A percentile compares a stretch with the other conserved stretches of the same genome.
These are phyloP conservation scores for Hippophae rhamnoides DNA, from an alignment of 306 rosid species.

Conservation along the genomic window DNA sequence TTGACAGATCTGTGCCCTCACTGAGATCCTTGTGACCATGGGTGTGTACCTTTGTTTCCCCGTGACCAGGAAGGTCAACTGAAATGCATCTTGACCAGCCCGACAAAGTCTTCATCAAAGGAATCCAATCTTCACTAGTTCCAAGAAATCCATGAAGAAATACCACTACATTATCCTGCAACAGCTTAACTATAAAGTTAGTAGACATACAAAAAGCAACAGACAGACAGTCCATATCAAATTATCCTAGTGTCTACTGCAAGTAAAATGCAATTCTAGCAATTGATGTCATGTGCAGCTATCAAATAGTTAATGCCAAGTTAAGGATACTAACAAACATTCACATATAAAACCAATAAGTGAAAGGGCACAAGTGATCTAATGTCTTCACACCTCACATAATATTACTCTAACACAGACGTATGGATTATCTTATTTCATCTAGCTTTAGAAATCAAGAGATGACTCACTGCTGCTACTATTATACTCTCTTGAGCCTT, in stretches of 20 bases:
- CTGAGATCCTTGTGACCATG: conserved; percentile 19
- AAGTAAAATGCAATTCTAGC: neutral
- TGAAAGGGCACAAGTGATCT: too few species aligned
- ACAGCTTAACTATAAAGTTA: conserved; percentile 27
- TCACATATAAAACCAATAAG: too few species aligned
- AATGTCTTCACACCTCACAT: too few species aligned
- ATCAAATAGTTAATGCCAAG: neutral
- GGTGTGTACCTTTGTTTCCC: conserved; percentile 42
- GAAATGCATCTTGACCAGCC: conserved; percentile 79
- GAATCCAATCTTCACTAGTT: conserved; percentile 78
- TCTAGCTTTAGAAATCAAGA: too few species aligned
- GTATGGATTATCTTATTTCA: too few species aligned
- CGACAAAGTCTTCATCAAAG: conserved; percentile 71
- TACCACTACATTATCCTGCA: conserved; percentile 62
- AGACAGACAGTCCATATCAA: conserved; percentile 5
- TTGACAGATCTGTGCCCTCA: conserved; percentile 36
- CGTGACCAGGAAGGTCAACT: conserved; percentile 89
- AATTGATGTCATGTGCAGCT: neutral
- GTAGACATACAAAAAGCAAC: conserved; percentile 15
- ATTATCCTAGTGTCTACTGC: neutral
- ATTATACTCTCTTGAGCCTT: too few species aligned
- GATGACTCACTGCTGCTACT: too few species aligned
- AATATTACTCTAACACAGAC: too few species aligned
- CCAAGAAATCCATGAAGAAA: conserved; percentile 98
- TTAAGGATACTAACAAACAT: neutral